Conservation (phyloP, 371 early-diverging fungal genomes). For the Mucor indicus region DNA sequence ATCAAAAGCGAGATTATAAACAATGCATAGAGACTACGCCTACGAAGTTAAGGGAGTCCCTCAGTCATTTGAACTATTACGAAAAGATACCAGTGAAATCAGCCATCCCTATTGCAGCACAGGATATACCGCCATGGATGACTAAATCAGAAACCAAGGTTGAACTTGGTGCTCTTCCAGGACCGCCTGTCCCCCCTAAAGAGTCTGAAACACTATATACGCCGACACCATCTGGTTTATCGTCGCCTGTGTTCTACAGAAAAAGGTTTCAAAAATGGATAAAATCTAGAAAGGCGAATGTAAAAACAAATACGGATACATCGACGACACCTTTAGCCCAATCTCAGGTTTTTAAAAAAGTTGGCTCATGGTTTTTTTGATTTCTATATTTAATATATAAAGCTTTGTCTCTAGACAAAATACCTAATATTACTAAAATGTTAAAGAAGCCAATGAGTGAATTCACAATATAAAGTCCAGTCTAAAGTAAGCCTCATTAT, state of each 20-base stretch:
- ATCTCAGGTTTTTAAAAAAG: constrained; percentile 10
- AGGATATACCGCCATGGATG: constrained; percentile 6
- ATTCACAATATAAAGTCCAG: no score
- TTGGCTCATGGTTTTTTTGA: constrained; percentile 16
- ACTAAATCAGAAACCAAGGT: constrained; percentile 10
- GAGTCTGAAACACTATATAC: constrained; percentile 8
- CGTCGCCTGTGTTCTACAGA: constrained; percentile 1
- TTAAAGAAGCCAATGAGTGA: no score
- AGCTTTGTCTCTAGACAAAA: no score
- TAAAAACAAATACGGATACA: constrained; percentile 9
- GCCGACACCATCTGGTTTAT: constrained; percentile 11
- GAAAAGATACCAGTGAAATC: not conserved
- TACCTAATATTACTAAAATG: no score
- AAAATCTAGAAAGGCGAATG: constrained; percentile 3
- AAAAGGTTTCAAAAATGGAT: constrained; percentile 18
- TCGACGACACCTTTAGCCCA: constrained; percentile 4
- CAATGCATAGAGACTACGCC: not conserved
- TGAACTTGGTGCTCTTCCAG: not conserved
- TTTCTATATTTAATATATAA: not conserved
- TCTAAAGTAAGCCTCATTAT: no score
- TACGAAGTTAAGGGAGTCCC: constrained; percentile 5
- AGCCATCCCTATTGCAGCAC: not conserved
- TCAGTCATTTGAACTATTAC: constrained; percentile 1
- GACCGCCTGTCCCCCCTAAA: constrained; percentile 12
- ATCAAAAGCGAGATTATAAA: constrained; percentile 5